Base-by-base conservation (phyloP, 345 rosid species). In the Aquilaria yunnanensis region DNA sequence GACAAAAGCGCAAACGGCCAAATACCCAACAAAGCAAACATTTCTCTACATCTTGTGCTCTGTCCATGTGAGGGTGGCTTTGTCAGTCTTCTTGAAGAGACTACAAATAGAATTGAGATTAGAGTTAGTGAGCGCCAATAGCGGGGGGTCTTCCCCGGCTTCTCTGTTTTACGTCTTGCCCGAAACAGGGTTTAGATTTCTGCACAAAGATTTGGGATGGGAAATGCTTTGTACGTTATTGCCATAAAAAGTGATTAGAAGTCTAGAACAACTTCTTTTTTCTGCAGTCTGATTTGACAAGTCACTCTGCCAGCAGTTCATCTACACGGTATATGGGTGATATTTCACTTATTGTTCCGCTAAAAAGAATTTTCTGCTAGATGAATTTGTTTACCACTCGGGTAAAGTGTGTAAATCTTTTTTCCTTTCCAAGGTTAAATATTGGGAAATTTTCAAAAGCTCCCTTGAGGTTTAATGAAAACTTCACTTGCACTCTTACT, bases 1-100 rank as follows among this genome's bases (percentile, higher is more conserved):
- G 77, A 75, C 80, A 73, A 75, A 74, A 67, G 69, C 75, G 65
- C 67, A 74, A 77, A 65, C 73, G 52, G 80, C 80, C 84, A 76
- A 83, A 70, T 56, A 51, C 74, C 76, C 34, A 72, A 12, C 48
- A 34, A 23, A 49, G 33, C n/a, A 14, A 32, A 32, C 54, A 72
- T 56, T 60, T 54, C 59, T 61, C 61, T 43, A 68, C 23, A 56
- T 56, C 14, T 23, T 14, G 9, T 23, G 12, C 41, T 54, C 63
- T 14, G 48, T 32, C 60, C 61, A 43, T 58, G 50, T 47, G 49
- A 9, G 37, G 16, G 37, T 34, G 16, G 14, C 60, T 37, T 57
- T 14, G 41, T 23, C 47, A 56, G n/a, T 16, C 30, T 31, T 9
- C 60, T 53, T 32, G 45, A 30, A 37, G 23, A 23, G 23, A 23